Conservation (phyloP, 2,329 filamentous ascomycete species). For the Aureobasidium sp. region DNA sequence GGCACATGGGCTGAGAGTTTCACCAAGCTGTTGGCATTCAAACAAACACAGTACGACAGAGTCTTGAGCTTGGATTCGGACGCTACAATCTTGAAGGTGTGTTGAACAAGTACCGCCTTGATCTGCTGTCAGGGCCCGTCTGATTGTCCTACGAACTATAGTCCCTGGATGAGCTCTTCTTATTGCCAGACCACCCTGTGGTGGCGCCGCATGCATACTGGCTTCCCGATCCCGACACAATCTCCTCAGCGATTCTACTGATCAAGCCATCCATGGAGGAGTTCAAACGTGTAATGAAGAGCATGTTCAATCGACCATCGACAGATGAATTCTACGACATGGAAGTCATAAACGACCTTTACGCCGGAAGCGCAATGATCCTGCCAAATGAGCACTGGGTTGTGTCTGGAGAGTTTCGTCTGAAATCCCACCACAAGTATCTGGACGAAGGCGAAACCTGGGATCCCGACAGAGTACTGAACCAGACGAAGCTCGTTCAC, state of each 20-base stretch:
- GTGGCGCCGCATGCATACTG: conserved; percentile 65
- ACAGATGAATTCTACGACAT: conserved; percentile 48
- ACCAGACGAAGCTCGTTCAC: conserved; percentile 58
- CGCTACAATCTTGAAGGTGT: conserved; percentile 42
- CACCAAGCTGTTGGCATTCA: conserved; percentile 61
- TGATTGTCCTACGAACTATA: conserved; percentile 23
- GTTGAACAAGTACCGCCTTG: background rate
- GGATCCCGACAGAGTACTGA: conserved; percentile 48
- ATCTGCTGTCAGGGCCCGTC: background rate
- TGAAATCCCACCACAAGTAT: conserved; percentile 41
- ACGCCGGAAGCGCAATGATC: conserved; percentile 48
- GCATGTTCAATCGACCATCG: conserved; percentile 17
- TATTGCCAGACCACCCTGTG: conserved; percentile 50
- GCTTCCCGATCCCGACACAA: conserved; percentile 38
- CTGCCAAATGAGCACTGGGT: conserved; percentile 57
- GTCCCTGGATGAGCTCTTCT: conserved; percentile 62
- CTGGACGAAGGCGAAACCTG: conserved; percentile 39
- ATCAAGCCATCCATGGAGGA: conserved; percentile 49
- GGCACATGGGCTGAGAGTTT: conserved; percentile 55
- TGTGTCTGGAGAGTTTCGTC: conserved; percentile 54
- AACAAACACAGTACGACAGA: conserved; percentile 52
- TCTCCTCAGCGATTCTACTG: conserved; percentile 47
- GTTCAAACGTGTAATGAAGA: conserved; percentile 30
- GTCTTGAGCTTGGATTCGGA: conserved; percentile 55
- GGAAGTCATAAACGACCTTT: conserved; percentile 58